A percentile compares a stretch with the other conserved stretches of the same genome.
Evolutionary conservation across 179 eudicot species (phyloP).

Genomic region (Vitellaria paradoxa): DNA sequence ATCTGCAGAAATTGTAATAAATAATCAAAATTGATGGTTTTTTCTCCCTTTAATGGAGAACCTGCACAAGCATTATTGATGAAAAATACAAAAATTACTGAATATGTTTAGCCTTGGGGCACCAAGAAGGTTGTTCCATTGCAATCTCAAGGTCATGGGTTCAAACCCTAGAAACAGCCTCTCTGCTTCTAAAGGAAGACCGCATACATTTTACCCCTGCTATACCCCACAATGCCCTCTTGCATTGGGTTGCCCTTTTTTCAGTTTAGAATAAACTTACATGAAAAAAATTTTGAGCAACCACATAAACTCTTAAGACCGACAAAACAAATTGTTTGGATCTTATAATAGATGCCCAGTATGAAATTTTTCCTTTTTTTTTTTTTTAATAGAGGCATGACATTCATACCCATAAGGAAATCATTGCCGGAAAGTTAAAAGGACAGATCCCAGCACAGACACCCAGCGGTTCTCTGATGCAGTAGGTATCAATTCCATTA

Average conservation of each 20-base stretch:
- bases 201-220: too few species aligned
- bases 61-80: not conserved
- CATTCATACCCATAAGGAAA: slow-evolving; percentile 81
- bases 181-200: too few species aligned
- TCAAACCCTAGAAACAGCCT: too few species aligned
- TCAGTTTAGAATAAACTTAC: not conserved
- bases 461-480: slow-evolving; percentile 92
- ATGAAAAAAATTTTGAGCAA: not conserved
- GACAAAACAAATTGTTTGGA: too few species aligned
- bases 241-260: not conserved
- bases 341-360: too few species aligned
- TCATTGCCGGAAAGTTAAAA: slow-evolving; percentile 97
- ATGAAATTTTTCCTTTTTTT: too few species aligned
- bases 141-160: too few species aligned
- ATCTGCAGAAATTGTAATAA: slow-evolving; percentile 48
- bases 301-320: not conserved
- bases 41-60: not conserved
- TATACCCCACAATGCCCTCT: too few species aligned
- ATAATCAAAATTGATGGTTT: slow-evolving; percentile 37
- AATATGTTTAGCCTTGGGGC: not conserved
- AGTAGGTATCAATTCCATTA: slow-evolving; percentile 87
- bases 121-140: too few species aligned
- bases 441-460: slow-evolving; percentile 99
- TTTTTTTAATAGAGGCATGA: too few species aligned
- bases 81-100: not conserved